A percentile compares a stretch with the other conserved stretches of the same genome.
Evolutionary conservation across 2,329 filamentous ascomycete genomes (phyloP).

Genomic region (Pseudophaeomoniella oleicola): DNA sequence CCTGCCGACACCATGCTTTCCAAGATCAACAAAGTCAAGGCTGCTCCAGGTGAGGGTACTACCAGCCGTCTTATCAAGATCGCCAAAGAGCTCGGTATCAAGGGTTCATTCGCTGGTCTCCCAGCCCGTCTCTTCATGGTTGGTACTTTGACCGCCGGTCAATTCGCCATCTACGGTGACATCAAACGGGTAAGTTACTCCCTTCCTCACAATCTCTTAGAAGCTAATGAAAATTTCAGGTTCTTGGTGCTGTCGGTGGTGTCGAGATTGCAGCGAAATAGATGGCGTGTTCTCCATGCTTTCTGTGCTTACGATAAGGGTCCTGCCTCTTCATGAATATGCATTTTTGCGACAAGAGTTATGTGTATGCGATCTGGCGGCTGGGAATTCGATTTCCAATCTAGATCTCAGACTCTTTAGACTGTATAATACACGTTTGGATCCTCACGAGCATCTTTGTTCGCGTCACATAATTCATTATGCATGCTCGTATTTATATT

Average conservation of each 20-base stretch:
- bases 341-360: not conserved
- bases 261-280: constrained; percentile 50
- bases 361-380: not conserved
- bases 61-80: constrained; percentile 74
- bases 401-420: not conserved
- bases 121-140: constrained; percentile 66
- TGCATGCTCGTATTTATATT: too few relatives aligned
- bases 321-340: not conserved
- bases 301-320: not conserved
- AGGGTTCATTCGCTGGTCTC: constrained; percentile 66
- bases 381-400: not conserved
- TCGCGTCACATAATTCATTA: too few relatives aligned
- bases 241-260: constrained; percentile 57
- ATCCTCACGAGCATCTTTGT: too few relatives aligned
- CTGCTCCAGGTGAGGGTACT: constrained; percentile 72
- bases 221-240: constrained; percentile 1
- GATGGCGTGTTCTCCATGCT: too few relatives aligned
- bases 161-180: constrained; percentile 81
- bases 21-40: constrained; percentile 95
- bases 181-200: constrained; percentile 16
- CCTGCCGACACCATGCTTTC: constrained; percentile 86
- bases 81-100: constrained; percentile 67
- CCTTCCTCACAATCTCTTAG: not conserved
- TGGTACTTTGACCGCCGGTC: constrained; percentile 60
- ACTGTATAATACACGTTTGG: not conserved